Conservation (phyloP, 495 filamentous ascomycete genomes). For the Aspergillus steynii region DNA sequence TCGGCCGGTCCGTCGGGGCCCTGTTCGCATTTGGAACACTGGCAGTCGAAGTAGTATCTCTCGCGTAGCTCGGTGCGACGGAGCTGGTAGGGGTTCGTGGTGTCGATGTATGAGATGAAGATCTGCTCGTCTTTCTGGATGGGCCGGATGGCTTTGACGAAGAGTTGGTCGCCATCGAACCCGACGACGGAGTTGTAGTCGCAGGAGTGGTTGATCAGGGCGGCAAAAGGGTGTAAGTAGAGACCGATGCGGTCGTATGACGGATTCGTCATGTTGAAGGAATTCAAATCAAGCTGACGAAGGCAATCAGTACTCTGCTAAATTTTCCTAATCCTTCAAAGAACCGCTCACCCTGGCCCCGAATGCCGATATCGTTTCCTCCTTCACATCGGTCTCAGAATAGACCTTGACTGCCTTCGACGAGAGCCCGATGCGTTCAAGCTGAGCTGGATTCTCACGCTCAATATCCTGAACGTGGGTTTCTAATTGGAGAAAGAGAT, state of each 20-base stretch:
- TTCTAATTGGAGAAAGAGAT: slow-evolving; percentile 44
- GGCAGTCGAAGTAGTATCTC: slow-evolving; percentile 67
- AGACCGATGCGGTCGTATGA: slow-evolving; percentile 62
- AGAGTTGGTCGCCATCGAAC: slow-evolving; percentile 55
- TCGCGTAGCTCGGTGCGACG: slow-evolving; percentile 54
- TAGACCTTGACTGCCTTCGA: slow-evolving; percentile 55
- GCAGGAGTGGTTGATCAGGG: slow-evolving; percentile 71
- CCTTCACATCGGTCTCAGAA: slow-evolving; percentile 42
- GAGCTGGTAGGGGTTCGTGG: slow-evolving; percentile 46
- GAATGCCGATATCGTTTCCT: slow-evolving; percentile 39
- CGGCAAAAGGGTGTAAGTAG: slow-evolving; percentile 57
- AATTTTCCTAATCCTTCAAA: not conserved
- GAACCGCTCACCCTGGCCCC: slow-evolving; percentile 43
- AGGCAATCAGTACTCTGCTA: not conserved
- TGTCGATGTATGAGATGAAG: slow-evolving; percentile 68
- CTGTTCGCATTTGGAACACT: slow-evolving; percentile 54
- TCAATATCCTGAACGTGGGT: slow-evolving; percentile 49
- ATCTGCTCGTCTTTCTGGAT: slow-evolving; percentile 62
- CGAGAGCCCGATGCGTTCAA: slow-evolving; percentile 53
- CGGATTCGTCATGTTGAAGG: slow-evolving; percentile 59
- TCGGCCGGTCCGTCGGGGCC: slow-evolving; percentile 29
- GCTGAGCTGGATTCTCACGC: slow-evolving; percentile 32
- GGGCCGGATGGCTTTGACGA: slow-evolving; percentile 43
- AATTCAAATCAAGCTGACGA: slow-evolving; percentile 53
- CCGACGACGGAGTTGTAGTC: slow-evolving; percentile 64